These are phyloP conservation scores for Kodamaea fukazawae DNA, from an alignment of 805 yeast genomes.

Conservation along the genomic window DNA sequence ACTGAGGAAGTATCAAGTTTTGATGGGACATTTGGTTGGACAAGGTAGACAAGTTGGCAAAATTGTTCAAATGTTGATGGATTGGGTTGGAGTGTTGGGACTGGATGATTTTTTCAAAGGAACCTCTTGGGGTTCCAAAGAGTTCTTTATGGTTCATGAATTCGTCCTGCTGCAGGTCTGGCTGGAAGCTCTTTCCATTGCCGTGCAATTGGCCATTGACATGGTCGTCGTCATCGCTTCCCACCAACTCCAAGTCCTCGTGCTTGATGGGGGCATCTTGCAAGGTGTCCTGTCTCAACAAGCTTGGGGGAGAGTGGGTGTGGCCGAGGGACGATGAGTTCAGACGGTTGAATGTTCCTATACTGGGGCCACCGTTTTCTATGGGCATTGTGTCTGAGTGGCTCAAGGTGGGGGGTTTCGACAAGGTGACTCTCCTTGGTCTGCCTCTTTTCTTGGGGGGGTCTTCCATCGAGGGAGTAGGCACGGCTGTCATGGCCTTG, in stretches of 20 bases:
- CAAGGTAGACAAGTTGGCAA: constrained; percentile 3
- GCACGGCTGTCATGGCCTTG: constrained; percentile 22
- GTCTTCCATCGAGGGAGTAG: too few relatives aligned
- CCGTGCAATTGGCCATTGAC: constrained; percentile 3
- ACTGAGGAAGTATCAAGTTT: constrained; percentile 5
- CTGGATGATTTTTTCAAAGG: constrained; percentile 32
- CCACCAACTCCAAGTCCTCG: constrained; percentile 37
- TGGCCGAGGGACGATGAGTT: constrained; percentile 6
- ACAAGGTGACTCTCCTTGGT: constrained; percentile 31
- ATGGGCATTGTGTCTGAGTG: constrained; percentile 37
- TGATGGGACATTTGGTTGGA: constrained; percentile 3
- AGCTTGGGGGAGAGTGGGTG: constrained; percentile 11
- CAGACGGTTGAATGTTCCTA: constrained; percentile 27
- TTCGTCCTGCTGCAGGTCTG: constrained; percentile 26
- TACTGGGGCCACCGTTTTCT: constrained; percentile 25
- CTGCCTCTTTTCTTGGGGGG: constrained; percentile 33
- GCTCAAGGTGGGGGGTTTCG: constrained; percentile 25
- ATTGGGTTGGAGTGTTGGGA: constrained; percentile 12
- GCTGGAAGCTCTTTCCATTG: constrained; percentile 5
- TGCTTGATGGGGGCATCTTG: constrained; percentile 38
- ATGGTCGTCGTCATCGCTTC: constrained; percentile 31
- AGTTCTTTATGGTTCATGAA: constrained; percentile 38
- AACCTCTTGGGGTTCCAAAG: constrained; percentile 40
- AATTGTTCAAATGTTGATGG: constrained; percentile 3
- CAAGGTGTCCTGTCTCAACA: constrained; percentile 34